Evolutionary conservation across 345 rosid species (phyloP).

Genomic region (Gynandropsis gynandra): DNA sequence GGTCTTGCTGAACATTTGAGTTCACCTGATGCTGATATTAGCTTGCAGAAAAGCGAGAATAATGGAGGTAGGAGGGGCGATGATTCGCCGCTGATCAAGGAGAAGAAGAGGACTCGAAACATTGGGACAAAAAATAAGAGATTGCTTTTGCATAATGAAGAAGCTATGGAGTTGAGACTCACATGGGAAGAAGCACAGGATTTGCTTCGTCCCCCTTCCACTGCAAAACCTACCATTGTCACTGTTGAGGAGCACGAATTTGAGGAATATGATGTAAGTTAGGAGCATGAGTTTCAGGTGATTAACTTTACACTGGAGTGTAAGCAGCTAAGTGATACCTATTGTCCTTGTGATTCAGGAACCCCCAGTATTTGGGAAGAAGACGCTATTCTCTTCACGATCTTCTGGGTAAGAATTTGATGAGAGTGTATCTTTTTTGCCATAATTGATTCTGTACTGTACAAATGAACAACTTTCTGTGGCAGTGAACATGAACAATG

Average conservation of each 20-base stretch:
- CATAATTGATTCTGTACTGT: conserved; percentile 1
- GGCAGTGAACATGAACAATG: conserved; percentile 69
- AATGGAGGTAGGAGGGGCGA: conserved; percentile 33
- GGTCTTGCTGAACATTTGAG: conserved; percentile 33
- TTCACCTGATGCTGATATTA: conserved; percentile 38
- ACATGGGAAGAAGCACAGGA: conserved; percentile 96
- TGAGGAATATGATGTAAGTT: conserved; percentile 84
- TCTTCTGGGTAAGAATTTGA: conserved; percentile 47
- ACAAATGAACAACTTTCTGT: conserved; percentile 4
- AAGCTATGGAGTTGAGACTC: conserved; percentile 60
- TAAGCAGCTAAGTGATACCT: conserved; percentile 19
- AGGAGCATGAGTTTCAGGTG: not conserved
- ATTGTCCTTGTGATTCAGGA: conserved; percentile 41
- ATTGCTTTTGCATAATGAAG: conserved; percentile 57
- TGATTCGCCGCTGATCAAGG: conserved; percentile 33
- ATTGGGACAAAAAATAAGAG: conserved; percentile 78
- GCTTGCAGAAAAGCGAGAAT: conserved; percentile 41
- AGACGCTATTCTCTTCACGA: conserved; percentile 47
- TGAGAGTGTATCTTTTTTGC: conserved; percentile 3
- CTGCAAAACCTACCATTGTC: conserved; percentile 43
- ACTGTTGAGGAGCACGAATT: conserved; percentile 72
- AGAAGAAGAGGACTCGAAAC: conserved; percentile 63
- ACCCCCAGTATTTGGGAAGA: conserved; percentile 91
- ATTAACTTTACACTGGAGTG: conserved; percentile 7
- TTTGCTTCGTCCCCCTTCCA: conserved; percentile 73